These are phyloP conservation scores for Calonectria pteridis DNA, from an alignment of 2,329 filamentous ascomycete genomes.

Conservation along the genomic window DNA sequence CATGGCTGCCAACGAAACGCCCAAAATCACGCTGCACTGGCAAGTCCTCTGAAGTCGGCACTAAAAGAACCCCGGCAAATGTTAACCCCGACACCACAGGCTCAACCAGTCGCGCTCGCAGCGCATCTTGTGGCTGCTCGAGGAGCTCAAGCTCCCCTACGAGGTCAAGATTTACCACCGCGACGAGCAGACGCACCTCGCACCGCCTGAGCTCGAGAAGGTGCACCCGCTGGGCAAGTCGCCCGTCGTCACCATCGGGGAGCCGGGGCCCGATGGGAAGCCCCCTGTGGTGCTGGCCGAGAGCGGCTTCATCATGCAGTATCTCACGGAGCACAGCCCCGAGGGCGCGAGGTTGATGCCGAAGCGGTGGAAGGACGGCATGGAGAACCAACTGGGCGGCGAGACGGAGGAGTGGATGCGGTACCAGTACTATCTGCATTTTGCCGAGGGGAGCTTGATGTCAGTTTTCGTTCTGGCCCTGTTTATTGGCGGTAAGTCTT, in stretches of 20 bases:
- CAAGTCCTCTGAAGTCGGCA: conserved; percentile 46
- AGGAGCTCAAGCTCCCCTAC: conserved; percentile 84
- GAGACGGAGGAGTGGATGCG: conserved; percentile 72
- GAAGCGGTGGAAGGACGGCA: conserved; percentile 67
- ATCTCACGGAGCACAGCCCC: conserved; percentile 76
- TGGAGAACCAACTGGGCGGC: conserved; percentile 68
- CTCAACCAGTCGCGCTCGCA: conserved; percentile 86
- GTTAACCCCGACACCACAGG: conserved; percentile 62
- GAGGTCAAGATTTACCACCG: conserved; percentile 85
- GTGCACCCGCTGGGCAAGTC: conserved; percentile 91
- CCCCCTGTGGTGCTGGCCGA: conserved; percentile 78
- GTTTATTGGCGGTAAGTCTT: conserved; percentile 64
- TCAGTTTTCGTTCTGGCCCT: conserved; percentile 74
- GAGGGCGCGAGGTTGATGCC: conserved; percentile 63
- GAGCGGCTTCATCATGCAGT: conserved; percentile 84
- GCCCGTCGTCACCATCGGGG: conserved; percentile 78
- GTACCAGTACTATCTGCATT: conserved; percentile 81
- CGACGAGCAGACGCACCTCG: conserved; percentile 69
- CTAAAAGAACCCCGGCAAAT: background rate
- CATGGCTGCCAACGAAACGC: conserved; percentile 50
- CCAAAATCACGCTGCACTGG: conserved; percentile 76
- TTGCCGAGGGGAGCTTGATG: conserved; percentile 88
- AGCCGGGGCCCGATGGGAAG: conserved; percentile 52
- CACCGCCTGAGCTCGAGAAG: conserved; percentile 80
- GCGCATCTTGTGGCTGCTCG: conserved; percentile 86